Percentiles rank a stretch among this genome's conserved stretches.
phyloP scores from a whole-genome alignment of 2,329 filamentous ascomycete species.

The Arthrobotrys iridis region DNA sequence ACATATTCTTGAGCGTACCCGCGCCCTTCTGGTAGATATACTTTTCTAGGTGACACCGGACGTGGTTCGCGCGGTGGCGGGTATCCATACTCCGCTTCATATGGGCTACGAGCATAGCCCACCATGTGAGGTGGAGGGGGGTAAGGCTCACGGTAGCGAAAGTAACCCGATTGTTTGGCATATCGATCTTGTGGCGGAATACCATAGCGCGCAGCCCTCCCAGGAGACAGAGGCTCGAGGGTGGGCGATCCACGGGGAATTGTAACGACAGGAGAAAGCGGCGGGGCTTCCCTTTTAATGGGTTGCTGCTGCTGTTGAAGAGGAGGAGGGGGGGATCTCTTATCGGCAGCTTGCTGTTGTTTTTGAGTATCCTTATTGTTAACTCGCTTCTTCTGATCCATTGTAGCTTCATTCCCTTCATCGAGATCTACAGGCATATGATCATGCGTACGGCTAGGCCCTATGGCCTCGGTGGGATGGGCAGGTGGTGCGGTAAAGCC shows the following conservation, averaged over 20 bases:
- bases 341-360: constrained; percentile 6
- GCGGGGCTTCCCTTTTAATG: constrained; percentile 42
- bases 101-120: constrained; percentile 42
- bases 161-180: constrained; percentile 28
- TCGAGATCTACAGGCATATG: constrained; percentile 34
- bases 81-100: constrained; percentile 36
- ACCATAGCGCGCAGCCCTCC: constrained; percentile 34
- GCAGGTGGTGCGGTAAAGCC: constrained; percentile 27
- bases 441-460: constrained; percentile 29
- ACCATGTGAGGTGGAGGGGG: constrained; percentile 29
- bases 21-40: constrained; percentile 42
- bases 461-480: constrained; percentile 10
- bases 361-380: constrained; percentile 23
- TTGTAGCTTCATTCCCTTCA: constrained; percentile 20
- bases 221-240: constrained; percentile 40
- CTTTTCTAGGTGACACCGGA: constrained; percentile 27
- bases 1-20: constrained; percentile 47
- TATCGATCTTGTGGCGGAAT: constrained; percentile 34
- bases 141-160: constrained; percentile 44
- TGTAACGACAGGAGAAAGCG: constrained; percentile 40
- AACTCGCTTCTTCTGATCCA: constrained; percentile 33
- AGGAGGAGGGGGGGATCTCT: constrained; percentile 22
- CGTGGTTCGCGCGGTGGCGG: constrained; percentile 39
- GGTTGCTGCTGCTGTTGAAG: not conserved
- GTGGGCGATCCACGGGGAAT: constrained; percentile 44